phyloP scores from a whole-genome alignment of 129 eudicot species.

The Helichrysum umbraculigerum region DNA sequence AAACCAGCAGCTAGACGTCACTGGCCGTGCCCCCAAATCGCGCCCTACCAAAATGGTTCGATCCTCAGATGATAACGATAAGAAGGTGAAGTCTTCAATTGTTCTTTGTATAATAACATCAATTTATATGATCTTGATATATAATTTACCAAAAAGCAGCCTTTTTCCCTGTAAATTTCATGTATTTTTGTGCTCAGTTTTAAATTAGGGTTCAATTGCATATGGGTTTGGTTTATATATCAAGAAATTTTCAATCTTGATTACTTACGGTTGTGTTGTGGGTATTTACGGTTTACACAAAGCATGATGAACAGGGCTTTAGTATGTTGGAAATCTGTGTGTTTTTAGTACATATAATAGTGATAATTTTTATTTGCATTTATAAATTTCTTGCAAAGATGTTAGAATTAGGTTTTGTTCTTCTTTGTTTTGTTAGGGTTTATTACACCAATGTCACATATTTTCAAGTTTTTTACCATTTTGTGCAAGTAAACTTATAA shows the following conservation, averaged over 20 bases:
- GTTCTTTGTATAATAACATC: conserved; percentile 5
- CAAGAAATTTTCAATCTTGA: not conserved
- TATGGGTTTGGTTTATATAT: not conserved
- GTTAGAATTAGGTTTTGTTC: no score
- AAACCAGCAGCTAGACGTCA: conserved; percentile 49
- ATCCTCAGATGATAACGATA: conserved; percentile 67
- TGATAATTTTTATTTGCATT: no score
- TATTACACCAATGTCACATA: not conserved
- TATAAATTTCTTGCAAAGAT: not conserved
- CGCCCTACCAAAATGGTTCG: conserved; percentile 65
- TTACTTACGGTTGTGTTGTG: not conserved
- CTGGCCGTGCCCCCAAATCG: conserved; percentile 42
- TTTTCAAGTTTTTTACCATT: not conserved
- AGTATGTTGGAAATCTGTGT: not conserved
- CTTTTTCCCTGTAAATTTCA: not conserved
- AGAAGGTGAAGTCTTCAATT: conserved; percentile 42
- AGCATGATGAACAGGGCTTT: not conserved
- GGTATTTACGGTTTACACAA: not conserved
- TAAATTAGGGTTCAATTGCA: not conserved
- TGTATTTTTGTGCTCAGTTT: not conserved
- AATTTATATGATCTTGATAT: not conserved
- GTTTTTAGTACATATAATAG: not conserved
- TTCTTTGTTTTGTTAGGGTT: no score
- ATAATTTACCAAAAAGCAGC: not conserved
- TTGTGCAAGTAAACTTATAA: not conserved